A percentile compares a stretch with the other conserved stretches of the same genome.
These are phyloP conservation scores for Polygonum maritimum DNA, from an alignment of 148 eudicot species.

Conservation along the genomic window DNA sequence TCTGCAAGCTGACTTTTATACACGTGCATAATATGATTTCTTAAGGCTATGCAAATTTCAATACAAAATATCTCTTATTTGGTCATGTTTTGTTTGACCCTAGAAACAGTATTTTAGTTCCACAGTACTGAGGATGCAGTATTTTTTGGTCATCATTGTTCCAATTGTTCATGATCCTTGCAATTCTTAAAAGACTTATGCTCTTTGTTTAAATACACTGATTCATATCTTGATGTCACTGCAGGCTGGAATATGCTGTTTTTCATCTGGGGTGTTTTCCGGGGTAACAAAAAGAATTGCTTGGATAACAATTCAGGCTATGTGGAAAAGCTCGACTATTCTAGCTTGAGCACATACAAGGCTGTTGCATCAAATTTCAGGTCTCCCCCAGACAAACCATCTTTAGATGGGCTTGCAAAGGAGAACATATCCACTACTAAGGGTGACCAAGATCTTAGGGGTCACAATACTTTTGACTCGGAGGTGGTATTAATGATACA, in stretches of 20 bases:
- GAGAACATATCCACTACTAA: constrained; percentile 22
- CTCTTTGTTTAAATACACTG: background rate
- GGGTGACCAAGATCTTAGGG: background rate
- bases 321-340: constrained; percentile 19
- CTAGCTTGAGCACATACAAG: constrained; percentile 12
- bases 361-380: background rate
- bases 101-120: background rate
- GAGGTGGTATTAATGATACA: constrained; percentile 11
- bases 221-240: constrained; percentile 2
- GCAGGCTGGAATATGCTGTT: constrained; percentile 89
- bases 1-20: background rate
- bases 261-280: constrained; percentile 87
- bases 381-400: constrained; percentile 29
- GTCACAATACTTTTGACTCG: constrained; percentile 15
- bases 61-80: background rate
- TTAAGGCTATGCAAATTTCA: background rate
- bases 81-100: background rate
- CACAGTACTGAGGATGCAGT: background rate
- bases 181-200: background rate
- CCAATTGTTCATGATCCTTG: background rate
- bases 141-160: background rate
- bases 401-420: constrained; percentile 24
- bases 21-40: background rate
- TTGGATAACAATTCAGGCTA: constrained; percentile 25
- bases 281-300: constrained; percentile 41